Evolutionary conservation across 2,329 filamentous ascomycete genomes (phyloP).

Genomic region (Colletotrichum phormii): DNA sequence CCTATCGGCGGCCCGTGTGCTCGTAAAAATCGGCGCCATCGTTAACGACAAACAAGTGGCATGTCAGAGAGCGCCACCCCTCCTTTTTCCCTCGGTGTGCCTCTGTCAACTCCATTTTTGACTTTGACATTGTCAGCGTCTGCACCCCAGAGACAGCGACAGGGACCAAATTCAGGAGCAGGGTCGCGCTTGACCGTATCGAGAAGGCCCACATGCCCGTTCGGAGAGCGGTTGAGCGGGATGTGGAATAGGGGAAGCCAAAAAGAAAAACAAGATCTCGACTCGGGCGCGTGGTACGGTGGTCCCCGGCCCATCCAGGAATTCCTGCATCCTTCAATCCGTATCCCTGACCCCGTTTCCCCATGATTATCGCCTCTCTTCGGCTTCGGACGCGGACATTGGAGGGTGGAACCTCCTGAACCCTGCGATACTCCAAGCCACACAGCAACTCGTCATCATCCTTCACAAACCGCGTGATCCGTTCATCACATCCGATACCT

Average conservation of each 20-base stretch:
- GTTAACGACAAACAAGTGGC: constrained; percentile 14
- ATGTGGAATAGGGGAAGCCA: constrained; percentile 24
- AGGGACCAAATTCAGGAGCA: background rate
- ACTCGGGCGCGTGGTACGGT: background rate
- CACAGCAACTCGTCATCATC: constrained; percentile 20
- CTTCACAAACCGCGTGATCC: background rate
- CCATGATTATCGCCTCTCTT: constrained; percentile 9
- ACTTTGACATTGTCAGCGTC: constrained; percentile 1
- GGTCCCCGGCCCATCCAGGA: background rate
- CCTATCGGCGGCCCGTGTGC: constrained; percentile 17
- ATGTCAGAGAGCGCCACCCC: constrained; percentile 9
- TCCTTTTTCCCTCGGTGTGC: background rate
- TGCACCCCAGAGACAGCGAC: constrained; percentile 18
- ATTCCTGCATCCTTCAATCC: background rate
- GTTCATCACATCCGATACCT: constrained; percentile 3
- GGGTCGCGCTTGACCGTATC: constrained; percentile 17
- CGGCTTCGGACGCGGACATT: constrained; percentile 9
- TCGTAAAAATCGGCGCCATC: background rate
- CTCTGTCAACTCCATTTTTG: background rate
- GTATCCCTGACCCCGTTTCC: constrained; percentile 13
- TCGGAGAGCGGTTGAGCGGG: constrained; percentile 16
- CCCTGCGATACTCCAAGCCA: constrained; percentile 28
- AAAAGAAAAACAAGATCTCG: constrained; percentile 6
- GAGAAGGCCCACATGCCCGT: constrained; percentile 15
- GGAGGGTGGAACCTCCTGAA: constrained; percentile 10